Base-by-base conservation (phyloP, 306 rosid genomes). In the Fragaria iinumae region DNA sequence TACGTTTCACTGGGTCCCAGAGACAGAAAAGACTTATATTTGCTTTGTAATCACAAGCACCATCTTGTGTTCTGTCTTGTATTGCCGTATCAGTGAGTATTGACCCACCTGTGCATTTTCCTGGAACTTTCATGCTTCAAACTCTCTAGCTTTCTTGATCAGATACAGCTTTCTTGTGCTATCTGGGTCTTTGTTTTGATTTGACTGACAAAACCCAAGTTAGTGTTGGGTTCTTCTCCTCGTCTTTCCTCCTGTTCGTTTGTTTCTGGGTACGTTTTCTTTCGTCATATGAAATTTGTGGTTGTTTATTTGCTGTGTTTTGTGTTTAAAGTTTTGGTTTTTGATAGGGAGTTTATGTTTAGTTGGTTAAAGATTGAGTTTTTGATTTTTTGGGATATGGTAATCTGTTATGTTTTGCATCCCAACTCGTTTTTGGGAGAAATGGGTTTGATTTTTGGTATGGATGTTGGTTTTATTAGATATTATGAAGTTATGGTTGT, bases 71-170 rank as follows among this genome's bases (percentile, higher is more conserved):
- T 43, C 47, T 45, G 49, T 45, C 3, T 11, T 25, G 7, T 11
- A 4, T 23, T 38, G 36, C 36, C 20, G 39, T 12, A n/a, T 62
- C 39, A 6, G 39, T 0, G 39, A 3, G 29, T 11, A 1, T n/a
- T 25, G 67, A 25, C 67, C 67, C 67, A 60, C 67, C 36, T 55
- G n/a, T 5, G 45, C 70, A 65, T 65, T 38, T 65, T 65, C 70
- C 47, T 38, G 8, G 70, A 65, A 65, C 48, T 65, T 65, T 65
- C 70, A 9, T 56, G 29, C 25, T 7, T 56, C 29, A 2, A 2
- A 8, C 13, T 21, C 13, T 55, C 25, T 55, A 4, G 29, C 67
- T 62, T 20, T 62, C 41, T 29, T 62, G n/a, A 9, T 53, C 27
- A 20, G n/a, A 53, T 18, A 53, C 23, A 53, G 60, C 25, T 53